Base-by-base conservation (phyloP, 768 basidiomycete species). In the Collybiopsis confluens region DNA sequence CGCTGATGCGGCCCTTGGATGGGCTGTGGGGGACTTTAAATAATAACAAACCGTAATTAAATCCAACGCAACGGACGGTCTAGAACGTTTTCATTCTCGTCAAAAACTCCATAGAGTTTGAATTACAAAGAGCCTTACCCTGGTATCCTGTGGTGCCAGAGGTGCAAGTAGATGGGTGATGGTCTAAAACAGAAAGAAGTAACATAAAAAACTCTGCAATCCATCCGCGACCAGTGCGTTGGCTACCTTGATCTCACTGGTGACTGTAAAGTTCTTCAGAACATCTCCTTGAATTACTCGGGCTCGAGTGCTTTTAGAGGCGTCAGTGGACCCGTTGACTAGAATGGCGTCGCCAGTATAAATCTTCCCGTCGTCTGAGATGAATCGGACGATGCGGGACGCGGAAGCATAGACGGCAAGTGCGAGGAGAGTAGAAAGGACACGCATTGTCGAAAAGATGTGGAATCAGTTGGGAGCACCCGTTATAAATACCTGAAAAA, bases 11-110 rank as follows among this genome's bases (percentile, higher is more conserved):
- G n/a, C n/a, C n/a, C n/a, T n/a, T n/a, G n/a, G n/a, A n/a, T n/a
- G n/a, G n/a, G n/a, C n/a, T n/a, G n/a, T n/a, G n/a, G n/a, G n/a
- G n/a, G n/a, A n/a, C n/a, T n/a, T n/a, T n/a, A n/a, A n/a, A n/a
- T n/a, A n/a, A n/a, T 13, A 33, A 33, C 30, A 13, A 33, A 33
- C 30, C 64, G 41, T 70, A 72, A 55, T 72, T 72, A 46, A 70
- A 62, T 4, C 68, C 70, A 37, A 71, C 68, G 41, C 68, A 69
- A n/a, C 70, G 64, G 23, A 73, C 72, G 3, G 69, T 70, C 30
- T 33, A 33, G 6, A 33, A 13, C 5, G 30, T 33, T 5, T 33
- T 33, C 5, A 33, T 5, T 33, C 5, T 13, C 30, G 5, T 6
- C 30, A 33, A 6, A 5, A 6, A 33, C 5, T 33, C 5, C 30